Percentiles rank a stretch among this genome's conserved stretches.
Conservation (phyloP, 208 protist genomes). For the Acanthamoeba lenticulata region DNA sequence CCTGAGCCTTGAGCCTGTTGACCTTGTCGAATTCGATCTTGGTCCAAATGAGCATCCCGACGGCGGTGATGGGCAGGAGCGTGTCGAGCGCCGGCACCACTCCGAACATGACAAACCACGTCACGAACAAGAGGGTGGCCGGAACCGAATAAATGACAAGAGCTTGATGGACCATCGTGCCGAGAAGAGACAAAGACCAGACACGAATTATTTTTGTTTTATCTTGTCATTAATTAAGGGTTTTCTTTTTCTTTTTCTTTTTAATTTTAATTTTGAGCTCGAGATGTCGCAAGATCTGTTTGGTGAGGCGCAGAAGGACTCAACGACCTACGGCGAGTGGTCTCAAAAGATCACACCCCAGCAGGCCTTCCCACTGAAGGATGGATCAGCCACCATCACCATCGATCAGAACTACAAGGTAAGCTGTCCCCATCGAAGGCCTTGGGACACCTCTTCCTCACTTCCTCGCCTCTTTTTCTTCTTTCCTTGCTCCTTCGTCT, state of each 20-base stretch:
- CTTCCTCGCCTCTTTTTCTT: no score
- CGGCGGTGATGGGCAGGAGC: constrained; percentile 35
- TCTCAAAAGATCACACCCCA: background rate
- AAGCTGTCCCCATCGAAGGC: no score
- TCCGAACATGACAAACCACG: constrained; percentile 45
- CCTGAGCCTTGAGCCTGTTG: background rate
- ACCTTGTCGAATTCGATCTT: constrained; percentile 52
- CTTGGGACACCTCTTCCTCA: no score
- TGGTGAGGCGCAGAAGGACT: constrained; percentile 59
- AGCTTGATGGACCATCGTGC: constrained; percentile 43
- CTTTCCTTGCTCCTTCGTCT: background rate
- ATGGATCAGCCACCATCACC: constrained; percentile 38
- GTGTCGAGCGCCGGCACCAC: constrained; percentile 35
- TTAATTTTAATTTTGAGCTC: no score
- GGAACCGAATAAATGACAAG: constrained; percentile 41
- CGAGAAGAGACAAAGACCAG: no score
- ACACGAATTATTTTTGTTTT: no score
- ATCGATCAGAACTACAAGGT: constrained; percentile 66
- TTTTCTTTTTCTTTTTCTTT: no score
- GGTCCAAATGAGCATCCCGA: constrained; percentile 63
- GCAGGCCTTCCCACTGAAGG: constrained; percentile 47
- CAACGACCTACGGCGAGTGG: constrained; percentile 49
- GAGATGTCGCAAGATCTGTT: constrained; percentile 54
- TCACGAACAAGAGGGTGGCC: background rate
- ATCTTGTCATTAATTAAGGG: no score